Evolutionary conservation across 1,139 yeast genomes (phyloP), one percentile per base, ranked within the genome.

Genomic region (Kluyveromyces sp.): DNA sequence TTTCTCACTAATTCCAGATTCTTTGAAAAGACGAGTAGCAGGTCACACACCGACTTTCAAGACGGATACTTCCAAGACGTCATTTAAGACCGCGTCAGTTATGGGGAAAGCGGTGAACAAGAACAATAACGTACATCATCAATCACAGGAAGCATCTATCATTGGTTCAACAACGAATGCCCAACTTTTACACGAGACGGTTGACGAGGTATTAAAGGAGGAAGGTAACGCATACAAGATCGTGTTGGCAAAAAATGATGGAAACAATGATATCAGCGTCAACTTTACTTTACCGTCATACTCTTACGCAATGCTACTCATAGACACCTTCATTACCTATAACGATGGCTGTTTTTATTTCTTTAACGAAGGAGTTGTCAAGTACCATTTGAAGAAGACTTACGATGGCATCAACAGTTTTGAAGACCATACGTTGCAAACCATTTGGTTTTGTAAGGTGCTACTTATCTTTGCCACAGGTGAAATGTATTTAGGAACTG

Each of bases 271-370:
- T 4, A 68, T 80, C 3, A 72, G 82, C 17, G 82, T 81, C 17
- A 78, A 80, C 52, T 76, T 83, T 56, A 74, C 85, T 1, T 66
- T 84, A 29, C 95, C 95, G 0, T 75, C 87, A 11, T 83, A 82
- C 53, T 78, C 87, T 2, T 81, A 83, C 55, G 92, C 94, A 4
- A 74, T 82, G 74, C 63, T 80, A 12, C 67, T 84, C 45, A 83
- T 83, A 13, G 92, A 83, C 55, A 80, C 86, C 0, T 85, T 85
- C 53, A 75, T 84, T 47, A 80, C 81, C 43, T 85, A 83, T 57
- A 81, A 85, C 54, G 92, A 83, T 58, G 94, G 92, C 1, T 83
- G 95, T 54, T 86, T 84, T 60, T 86, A 86, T 63, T 85, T 85
- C 57, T 83, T 85, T 66, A 86, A 86, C 58, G 89, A 83, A 57